Percentiles rank a stretch among this genome's conserved stretches.
These are phyloP conservation scores for Terfezia boudieri DNA, from an alignment of 495 filamentous ascomycete species.

Conservation along the genomic window DNA sequence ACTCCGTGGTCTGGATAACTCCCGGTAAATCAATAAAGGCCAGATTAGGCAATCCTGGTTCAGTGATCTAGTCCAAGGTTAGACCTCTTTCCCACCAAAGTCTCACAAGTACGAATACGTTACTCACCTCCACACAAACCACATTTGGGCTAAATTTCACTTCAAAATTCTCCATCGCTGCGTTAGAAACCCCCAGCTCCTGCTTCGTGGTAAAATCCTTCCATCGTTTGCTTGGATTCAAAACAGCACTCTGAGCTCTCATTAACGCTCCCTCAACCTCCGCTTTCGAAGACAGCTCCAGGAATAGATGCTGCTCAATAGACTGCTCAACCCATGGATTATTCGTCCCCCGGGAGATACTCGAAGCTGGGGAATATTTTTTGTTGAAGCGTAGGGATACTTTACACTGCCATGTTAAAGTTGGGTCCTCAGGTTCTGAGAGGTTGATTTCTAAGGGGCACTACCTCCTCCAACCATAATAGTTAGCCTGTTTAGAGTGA, in stretches of 20 bases:
- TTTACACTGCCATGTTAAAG: slow-evolving; percentile 11
- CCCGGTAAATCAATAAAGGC: slow-evolving; percentile 21
- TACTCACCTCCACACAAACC: slow-evolving; percentile 18
- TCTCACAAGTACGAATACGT: neutral
- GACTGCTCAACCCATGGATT: slow-evolving; percentile 15
- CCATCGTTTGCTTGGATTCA: slow-evolving; percentile 16
- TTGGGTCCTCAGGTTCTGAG: slow-evolving; percentile 3
- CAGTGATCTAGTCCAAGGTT: slow-evolving; percentile 11
- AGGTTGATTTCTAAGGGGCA: slow-evolving; percentile 21
- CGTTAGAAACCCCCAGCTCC: neutral
- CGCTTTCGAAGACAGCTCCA: slow-evolving; percentile 10
- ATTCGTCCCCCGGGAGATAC: neutral
- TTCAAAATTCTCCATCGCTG: slow-evolving; percentile 14
- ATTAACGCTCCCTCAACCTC: slow-evolving; percentile 15
- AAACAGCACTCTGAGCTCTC: slow-evolving; percentile 15
- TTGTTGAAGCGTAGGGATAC: slow-evolving; percentile 18
- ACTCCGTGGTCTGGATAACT: slow-evolving; percentile 19
- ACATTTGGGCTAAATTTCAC: slow-evolving; percentile 22
- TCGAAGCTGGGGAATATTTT: slow-evolving; percentile 6
- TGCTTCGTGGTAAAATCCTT: slow-evolving; percentile 4
- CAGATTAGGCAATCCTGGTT: slow-evolving; percentile 19
- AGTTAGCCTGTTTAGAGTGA: no score
- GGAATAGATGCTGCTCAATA: slow-evolving; percentile 17
- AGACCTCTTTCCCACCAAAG: neutral
- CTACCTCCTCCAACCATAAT: neutral